Conservation (phyloP, 306 rosid genomes). For the Quercus cerris region DNA sequence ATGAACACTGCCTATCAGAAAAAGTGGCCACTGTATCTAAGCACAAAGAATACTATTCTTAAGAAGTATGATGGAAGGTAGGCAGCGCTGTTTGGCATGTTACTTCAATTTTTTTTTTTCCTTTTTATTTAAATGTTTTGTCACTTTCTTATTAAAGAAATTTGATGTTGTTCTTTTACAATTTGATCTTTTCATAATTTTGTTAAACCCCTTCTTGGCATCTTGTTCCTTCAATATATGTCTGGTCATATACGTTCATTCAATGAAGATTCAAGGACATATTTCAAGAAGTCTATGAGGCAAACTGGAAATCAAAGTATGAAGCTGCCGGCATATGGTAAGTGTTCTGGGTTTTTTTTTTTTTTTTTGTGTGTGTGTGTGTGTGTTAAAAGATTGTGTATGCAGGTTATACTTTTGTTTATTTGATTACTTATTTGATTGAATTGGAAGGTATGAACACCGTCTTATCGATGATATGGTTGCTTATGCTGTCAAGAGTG, state of each 20-base stretch:
- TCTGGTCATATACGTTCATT: conserved; percentile 19
- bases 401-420: neutral
- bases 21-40: conserved; percentile 98
- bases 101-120: conserved; percentile 1
- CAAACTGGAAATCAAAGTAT: conserved; percentile 83
- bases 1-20: conserved; percentile 84
- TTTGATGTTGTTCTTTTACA: neutral
- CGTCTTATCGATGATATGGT: conserved; percentile 99
- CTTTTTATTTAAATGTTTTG: neutral
- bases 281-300: conserved; percentile 96
- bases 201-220: neutral
- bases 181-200: neutral
- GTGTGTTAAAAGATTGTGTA: neutral
- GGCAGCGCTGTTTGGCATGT: conserved; percentile 14
- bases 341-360: conserved; percentile 16
- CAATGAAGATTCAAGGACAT: conserved; percentile 93
- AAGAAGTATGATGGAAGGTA: conserved; percentile 99
- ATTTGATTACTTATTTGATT: conserved; percentile 18
- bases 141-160: neutral
- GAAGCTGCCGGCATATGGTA: conserved; percentile 98
- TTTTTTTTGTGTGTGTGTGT: neutral
- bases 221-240: neutral
- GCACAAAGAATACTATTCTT: conserved; percentile 95
- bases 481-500: conserved; percentile 95
- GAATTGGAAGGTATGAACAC: conserved; percentile 83